Base-by-base conservation (phyloP, 1,284 basidiomycete species). In the Rhodotorula mucilaginosa region DNA sequence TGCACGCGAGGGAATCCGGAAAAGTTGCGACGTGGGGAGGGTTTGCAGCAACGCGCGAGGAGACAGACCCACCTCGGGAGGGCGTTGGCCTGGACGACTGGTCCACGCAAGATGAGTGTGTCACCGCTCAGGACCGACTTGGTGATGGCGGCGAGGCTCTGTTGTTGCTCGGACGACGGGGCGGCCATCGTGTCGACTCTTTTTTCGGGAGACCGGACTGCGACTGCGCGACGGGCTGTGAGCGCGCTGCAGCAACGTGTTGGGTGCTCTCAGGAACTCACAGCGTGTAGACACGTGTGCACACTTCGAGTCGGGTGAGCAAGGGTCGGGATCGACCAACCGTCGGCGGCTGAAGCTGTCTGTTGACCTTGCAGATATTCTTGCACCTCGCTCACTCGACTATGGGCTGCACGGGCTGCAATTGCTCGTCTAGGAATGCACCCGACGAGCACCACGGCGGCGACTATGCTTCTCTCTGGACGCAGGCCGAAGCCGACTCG, bases 101-200 rank as follows among this genome's bases (percentile, higher is more conserved):
- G 69, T 39, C 75, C 70, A 23, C 73, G 64, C 15, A 74, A 65
- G 29, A 74, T 73, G 65, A 76, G 67, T 70, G 64, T 58, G 57
- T 65, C 64, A 34, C 64, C 64, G 23, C 31, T 39, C 31, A 65
- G 64, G 56, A 58, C 56, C 56, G 31, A 51, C 57, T 65, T 65
- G 57, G 48, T 57, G 64, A 58, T 34, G 5, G 64, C 64, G 12
- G 63, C 54, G 54, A 64, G 63, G 54, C 54, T 56, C 54, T 56
- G 54, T 8, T 26, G 54, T 26, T 56, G 54, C n/a, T 56, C 54
- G 13, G 54, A 13, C 26, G 59, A 44, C 10, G 51, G 39, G 49
- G 34, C 49, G 19, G 49, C 34, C 34, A 26, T 44, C 44, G 39
- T n/a, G 44, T 12, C 6, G 34, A 23, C 7, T 26, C 12, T n/a